Evolutionary conservation across 345 rosid species (phyloP).

Genomic region (Litchi chinensis): DNA sequence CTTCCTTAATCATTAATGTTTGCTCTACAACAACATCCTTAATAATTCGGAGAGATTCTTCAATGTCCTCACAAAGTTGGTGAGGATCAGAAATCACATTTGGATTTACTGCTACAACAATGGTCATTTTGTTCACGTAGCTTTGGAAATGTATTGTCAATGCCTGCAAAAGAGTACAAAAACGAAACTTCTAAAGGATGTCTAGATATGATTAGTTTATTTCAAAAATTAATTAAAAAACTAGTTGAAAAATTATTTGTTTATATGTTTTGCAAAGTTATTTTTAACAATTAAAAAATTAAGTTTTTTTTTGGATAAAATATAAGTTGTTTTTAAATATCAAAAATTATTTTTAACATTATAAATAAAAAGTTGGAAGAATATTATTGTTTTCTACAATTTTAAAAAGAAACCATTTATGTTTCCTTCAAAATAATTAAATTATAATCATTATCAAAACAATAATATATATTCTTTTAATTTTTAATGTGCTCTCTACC

Average conservation of each 20-base stretch:
- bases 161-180: conserved; percentile 45
- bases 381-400: too few relatives aligned
- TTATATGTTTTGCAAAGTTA: too few relatives aligned
- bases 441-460: too few relatives aligned
- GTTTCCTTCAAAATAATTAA: too few relatives aligned
- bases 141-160: conserved; percentile 85
- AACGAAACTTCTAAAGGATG: neutral
- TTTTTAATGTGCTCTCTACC: neutral
- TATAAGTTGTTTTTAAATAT: too few relatives aligned
- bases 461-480: too few relatives aligned
- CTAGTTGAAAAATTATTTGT: neutral
- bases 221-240: neutral
- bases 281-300: too few relatives aligned
- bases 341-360: too few relatives aligned
- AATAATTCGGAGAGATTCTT: conserved; percentile 52
- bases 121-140: conserved; percentile 63
- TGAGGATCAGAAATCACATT: conserved; percentile 71
- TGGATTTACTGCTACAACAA: conserved; percentile 68
- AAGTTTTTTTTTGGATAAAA: too few relatives aligned
- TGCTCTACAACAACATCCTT: conserved; percentile 38
- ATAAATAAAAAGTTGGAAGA: too few relatives aligned
- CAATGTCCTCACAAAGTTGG: conserved; percentile 52
- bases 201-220: neutral
- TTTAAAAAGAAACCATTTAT: too few relatives aligned
- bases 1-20: neutral